Base-by-base conservation (phyloP, 352 stramenopile genomes). In the Phytophthora boehmeriae region DNA sequence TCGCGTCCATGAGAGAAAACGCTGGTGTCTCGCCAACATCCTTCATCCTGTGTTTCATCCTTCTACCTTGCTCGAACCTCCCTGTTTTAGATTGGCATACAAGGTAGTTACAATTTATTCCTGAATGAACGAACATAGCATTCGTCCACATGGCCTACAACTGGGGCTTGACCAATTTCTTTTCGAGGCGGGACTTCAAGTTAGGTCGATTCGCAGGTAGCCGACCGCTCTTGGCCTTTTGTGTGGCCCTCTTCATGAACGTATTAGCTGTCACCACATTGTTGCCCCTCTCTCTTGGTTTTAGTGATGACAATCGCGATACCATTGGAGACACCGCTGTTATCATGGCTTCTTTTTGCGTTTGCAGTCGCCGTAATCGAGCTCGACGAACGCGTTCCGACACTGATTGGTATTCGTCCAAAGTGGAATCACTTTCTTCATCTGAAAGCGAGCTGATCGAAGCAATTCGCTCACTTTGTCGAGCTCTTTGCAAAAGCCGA, bases 361-460 rank as follows among this genome's bases (percentile, higher is more conserved):
- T 36, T 46, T 68, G 51, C 4, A 75, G 19, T 10, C 61, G 39
- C 8, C 54, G 43, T 25, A 74, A 44, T 30, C 66, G 50, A 10
- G 66, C 61, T 38, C 61, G 54, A 36, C 55, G 53, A 10, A 67
- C 39, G 6, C 41, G 61, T 36, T 64, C 48, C 11, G 23, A 35
- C 22, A 63, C 44, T 4, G n/a, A 63, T 44, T 62, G 50, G 14
- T 49, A 41, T 30, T 67, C 25, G 25, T 30, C 58, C 2, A 61
- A 51, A 4, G 54, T 41, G 2, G 36, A 57, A 25, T 64, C 52
- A 35, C 46, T 63, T 8, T 69, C 59, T 32, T 74, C 54, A 4
- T 72, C 66, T 10, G 70, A 85, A 17, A 73, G 51, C 20, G 62
- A 83, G 20, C 54, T 81, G 27, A 60, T 59, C 1, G 62, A 52